Percentiles rank a stretch among this genome's conserved stretches.
Conservation (phyloP, 2,329 filamentous ascomycete species). For the Rutstroemia sp. region DNA sequence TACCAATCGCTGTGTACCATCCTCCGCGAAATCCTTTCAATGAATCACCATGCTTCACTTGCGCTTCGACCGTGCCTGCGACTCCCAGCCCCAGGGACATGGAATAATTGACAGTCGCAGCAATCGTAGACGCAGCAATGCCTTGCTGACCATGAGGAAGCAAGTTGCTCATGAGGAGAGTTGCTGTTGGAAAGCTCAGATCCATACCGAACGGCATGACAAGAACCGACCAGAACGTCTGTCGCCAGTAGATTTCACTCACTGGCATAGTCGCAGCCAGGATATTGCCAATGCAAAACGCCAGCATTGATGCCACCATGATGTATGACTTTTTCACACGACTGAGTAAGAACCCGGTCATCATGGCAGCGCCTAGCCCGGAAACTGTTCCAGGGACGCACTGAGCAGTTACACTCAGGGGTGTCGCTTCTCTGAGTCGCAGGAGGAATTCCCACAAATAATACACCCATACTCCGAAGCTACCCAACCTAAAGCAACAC, state of each 20-base stretch:
- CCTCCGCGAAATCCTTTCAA: not conserved
- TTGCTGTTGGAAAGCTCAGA: slow-evolving; percentile 56
- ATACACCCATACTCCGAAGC: slow-evolving; percentile 13
- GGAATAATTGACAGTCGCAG: slow-evolving; percentile 59
- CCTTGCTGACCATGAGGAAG: slow-evolving; percentile 40
- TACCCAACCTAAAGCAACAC: slow-evolving; percentile 17
- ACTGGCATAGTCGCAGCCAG: slow-evolving; percentile 40
- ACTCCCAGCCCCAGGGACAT: slow-evolving; percentile 59
- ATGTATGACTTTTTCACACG: slow-evolving; percentile 18
- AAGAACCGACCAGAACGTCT: slow-evolving; percentile 50
- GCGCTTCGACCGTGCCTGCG: slow-evolving; percentile 52
- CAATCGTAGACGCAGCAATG: slow-evolving; percentile 40
- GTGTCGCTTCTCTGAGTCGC: not conserved
- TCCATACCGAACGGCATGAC: slow-evolving; percentile 57
- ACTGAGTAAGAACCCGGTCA: not conserved
- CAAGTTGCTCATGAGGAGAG: slow-evolving; percentile 49
- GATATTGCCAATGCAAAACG: slow-evolving; percentile 34
- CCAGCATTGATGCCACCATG: slow-evolving; percentile 28
- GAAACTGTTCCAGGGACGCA: not conserved
- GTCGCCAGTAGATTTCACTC: slow-evolving; percentile 54
- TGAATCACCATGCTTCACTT: slow-evolving; percentile 18
- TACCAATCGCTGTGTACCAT: not conserved
- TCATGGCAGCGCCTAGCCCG: not conserved
- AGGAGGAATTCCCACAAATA: slow-evolving; percentile 3
- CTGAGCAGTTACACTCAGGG: not conserved